These are phyloP conservation scores for Sicyos edulis DNA, from an alignment of 306 rosid species.

Conservation along the genomic window DNA sequence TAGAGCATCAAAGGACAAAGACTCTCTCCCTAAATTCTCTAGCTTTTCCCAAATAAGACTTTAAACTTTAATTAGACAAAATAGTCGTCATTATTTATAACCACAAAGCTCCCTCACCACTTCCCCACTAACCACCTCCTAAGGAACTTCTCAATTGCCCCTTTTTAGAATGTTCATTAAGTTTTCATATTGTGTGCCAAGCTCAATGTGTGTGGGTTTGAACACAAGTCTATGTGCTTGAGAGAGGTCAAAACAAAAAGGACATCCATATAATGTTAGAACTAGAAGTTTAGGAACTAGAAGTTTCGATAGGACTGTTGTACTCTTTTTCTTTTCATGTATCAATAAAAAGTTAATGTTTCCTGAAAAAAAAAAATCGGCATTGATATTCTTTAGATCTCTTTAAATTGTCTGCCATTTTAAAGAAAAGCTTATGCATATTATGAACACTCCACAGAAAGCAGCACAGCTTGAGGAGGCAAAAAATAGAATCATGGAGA, in stretches of 20 bases:
- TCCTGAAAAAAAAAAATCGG: too few species aligned
- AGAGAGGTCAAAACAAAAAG: background rate
- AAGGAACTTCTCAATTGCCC: too few species aligned
- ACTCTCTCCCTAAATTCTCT: too few species aligned
- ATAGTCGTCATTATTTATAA: too few species aligned
- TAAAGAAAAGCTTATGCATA: constrained; percentile 12
- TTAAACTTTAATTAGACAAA: too few species aligned
- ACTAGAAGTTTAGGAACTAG: background rate
- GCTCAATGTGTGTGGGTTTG: background rate
- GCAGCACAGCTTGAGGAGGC: constrained; percentile 50
- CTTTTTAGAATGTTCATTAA: background rate
- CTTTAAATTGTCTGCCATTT: background rate
- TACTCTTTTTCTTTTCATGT: too few species aligned
- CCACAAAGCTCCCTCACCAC: too few species aligned
- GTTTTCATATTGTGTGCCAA: background rate
- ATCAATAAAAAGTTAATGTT: too few species aligned
- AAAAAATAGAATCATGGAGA: constrained; percentile 33
- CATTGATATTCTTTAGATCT: background rate
- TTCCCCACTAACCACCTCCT: too few species aligned
- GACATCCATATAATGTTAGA: background rate
- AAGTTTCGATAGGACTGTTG: too few species aligned
- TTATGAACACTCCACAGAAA: constrained; percentile 34
- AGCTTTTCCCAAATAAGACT: too few species aligned
- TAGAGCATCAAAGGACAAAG: too few species aligned
- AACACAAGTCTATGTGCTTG: background rate